These are phyloP conservation scores for Jasminum sambac DNA, from an alignment of 257 asterid genomes.

Conservation along the genomic window DNA sequence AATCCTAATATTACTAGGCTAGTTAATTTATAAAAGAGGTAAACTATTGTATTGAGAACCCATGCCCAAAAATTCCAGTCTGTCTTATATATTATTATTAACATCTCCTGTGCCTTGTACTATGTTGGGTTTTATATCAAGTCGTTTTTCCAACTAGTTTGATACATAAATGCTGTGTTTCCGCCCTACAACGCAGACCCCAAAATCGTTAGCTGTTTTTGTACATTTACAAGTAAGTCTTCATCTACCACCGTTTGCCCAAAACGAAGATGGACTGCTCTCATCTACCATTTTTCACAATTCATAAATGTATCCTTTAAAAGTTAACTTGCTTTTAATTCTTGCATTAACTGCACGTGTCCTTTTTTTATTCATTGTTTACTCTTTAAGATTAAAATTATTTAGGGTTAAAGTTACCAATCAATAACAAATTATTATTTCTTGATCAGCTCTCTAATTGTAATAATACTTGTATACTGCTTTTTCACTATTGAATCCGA, in stretches of 20 bases:
- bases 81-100: no score
- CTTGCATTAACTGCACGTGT: not conserved
- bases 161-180: not conserved
- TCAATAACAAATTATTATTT: no score
- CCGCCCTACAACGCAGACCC: not conserved
- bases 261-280: not conserved
- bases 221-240: not conserved
- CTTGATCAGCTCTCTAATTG: no score
- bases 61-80: no score
- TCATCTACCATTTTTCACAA: constrained; percentile 13
- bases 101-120: no score
- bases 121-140: not conserved
- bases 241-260: constrained; percentile 5
- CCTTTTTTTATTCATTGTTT: not conserved
- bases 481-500: no score
- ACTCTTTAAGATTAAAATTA: constrained; percentile 1
- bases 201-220: not conserved
- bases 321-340: no score
- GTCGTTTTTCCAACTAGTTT: not conserved
- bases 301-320: constrained; percentile 4
- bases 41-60: no score
- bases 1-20: no score
- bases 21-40: no score
- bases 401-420: no score
- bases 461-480: no score